phyloP scores from a whole-genome alignment of 2,329 filamentous ascomycete species.

The Curvularia hawaiiensis region DNA sequence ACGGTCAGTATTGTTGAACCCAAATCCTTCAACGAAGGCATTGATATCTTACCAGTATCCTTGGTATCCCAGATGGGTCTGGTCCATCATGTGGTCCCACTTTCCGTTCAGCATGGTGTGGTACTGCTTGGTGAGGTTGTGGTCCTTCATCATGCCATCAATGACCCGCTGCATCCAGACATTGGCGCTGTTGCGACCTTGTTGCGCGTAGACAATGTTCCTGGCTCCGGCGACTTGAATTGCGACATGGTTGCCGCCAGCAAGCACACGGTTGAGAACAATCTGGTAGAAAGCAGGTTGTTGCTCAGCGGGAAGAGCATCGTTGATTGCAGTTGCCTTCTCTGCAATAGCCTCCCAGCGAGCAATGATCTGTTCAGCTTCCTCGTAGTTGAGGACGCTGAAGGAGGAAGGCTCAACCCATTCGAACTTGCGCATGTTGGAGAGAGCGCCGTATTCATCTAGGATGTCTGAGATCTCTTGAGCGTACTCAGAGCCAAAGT shows the following conservation, averaged over 20 bases:
- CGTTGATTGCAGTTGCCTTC: constrained; percentile 62
- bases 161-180: constrained; percentile 44
- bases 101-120: constrained; percentile 45
- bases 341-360: constrained; percentile 61
- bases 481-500: constrained; percentile 59
- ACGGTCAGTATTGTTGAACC: constrained; percentile 2
- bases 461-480: constrained; percentile 58
- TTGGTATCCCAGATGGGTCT: constrained; percentile 49
- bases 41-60: constrained; percentile 47
- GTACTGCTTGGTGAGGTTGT: constrained; percentile 44
- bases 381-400: constrained; percentile 67
- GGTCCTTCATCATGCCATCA: constrained; percentile 45
- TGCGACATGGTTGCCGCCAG: constrained; percentile 62
- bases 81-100: constrained; percentile 50
- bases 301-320: constrained; percentile 55
- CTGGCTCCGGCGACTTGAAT: constrained; percentile 48
- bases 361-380: constrained; percentile 63
- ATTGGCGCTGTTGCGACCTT: constrained; percentile 48
- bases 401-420: constrained; percentile 64
- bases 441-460: constrained; percentile 62
- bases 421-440: constrained; percentile 66
- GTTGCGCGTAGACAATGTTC: constrained; percentile 45
- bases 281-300: constrained; percentile 68
- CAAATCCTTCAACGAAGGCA: not conserved
- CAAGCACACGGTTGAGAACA: constrained; percentile 64